Evolutionary conservation across 116 monocot genomes (phyloP).

Genomic region (Zostera marina): DNA sequence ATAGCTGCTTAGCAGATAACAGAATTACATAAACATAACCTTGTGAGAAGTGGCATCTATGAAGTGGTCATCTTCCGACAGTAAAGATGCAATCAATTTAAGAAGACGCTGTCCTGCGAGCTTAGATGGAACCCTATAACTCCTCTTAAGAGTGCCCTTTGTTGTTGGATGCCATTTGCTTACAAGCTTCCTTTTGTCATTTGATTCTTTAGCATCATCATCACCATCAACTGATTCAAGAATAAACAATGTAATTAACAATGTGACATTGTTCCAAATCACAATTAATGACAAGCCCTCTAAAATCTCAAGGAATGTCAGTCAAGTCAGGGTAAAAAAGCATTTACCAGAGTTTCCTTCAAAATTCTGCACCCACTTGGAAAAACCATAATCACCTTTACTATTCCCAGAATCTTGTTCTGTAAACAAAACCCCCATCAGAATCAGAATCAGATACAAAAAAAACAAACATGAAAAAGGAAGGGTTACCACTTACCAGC

Average conservation of each 20-base stretch:
- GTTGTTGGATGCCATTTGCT: conserved; percentile 92
- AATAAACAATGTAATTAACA: no score
- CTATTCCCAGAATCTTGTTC: conserved; percentile 19
- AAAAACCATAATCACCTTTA: conserved; percentile 61
- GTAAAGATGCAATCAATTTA: conserved; percentile 65
- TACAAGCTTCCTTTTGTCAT: conserved; percentile 57
- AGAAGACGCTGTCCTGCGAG: conserved; percentile 65
- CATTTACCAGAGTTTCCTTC: conserved; percentile 53
- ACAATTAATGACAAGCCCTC: background rate
- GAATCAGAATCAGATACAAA: background rate
- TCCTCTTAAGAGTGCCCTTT: conserved; percentile 91
- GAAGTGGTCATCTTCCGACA: conserved; percentile 90
- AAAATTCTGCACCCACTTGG: conserved; percentile 46
- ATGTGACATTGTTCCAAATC: background rate
- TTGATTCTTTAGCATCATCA: conserved; percentile 56
- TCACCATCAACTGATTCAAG: background rate
- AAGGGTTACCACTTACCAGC: background rate
- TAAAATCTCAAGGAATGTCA: background rate
- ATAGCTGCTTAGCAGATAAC: no score
- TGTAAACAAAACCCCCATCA: background rate
- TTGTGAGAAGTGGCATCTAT: conserved; percentile 77
- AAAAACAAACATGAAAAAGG: background rate
- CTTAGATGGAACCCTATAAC: conserved; percentile 78
- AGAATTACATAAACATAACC: no score
- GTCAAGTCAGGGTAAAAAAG: background rate